Conservation (phyloP, 1,139 yeast genomes). For the Saccharomyces hybrid region DNA sequence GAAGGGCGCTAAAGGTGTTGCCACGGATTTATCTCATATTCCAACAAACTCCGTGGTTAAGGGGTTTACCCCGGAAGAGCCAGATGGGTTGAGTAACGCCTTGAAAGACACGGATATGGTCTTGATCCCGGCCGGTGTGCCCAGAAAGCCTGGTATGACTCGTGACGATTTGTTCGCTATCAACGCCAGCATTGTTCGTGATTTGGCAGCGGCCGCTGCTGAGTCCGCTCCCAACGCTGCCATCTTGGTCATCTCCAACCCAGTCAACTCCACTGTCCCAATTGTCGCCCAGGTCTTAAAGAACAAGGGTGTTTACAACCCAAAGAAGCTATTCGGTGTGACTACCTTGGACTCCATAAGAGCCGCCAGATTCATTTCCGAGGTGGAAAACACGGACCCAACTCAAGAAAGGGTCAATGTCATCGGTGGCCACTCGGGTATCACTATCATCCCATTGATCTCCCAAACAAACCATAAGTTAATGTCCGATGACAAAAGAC, state of each 20-base stretch:
- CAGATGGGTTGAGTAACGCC: conserved; percentile 67
- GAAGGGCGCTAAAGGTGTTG: conserved; percentile 94
- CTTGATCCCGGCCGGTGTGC: conserved; percentile 97
- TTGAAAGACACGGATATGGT: conserved; percentile 80
- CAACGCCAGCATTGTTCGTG: conserved; percentile 93
- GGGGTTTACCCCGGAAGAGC: conserved; percentile 72
- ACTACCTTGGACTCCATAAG: conserved; percentile 94
- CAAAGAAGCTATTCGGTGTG: conserved; percentile 90
- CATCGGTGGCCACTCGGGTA: conserved; percentile 98
- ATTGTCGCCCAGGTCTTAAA: conserved; percentile 93
- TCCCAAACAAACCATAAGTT: conserved; percentile 57
- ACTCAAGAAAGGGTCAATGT: conserved; percentile 69
- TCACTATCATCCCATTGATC: conserved; percentile 91
- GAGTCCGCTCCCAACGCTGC: conserved; percentile 83
- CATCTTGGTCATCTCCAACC: conserved; percentile 85
- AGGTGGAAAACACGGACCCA: conserved; percentile 46
- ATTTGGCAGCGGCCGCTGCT: conserved; percentile 83
- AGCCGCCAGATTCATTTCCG: conserved; percentile 82
- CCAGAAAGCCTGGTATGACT: conserved; percentile 99
- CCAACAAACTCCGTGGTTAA: conserved; percentile 80
- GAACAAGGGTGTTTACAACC: conserved; percentile 81
- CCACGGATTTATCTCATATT: conserved; percentile 90
- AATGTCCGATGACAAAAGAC: conserved; percentile 45
- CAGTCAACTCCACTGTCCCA: conserved; percentile 97
- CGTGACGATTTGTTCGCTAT: conserved; percentile 96